Conservation (phyloP, 257 asterid genomes). For the Capsicum rhomboideum region DNA sequence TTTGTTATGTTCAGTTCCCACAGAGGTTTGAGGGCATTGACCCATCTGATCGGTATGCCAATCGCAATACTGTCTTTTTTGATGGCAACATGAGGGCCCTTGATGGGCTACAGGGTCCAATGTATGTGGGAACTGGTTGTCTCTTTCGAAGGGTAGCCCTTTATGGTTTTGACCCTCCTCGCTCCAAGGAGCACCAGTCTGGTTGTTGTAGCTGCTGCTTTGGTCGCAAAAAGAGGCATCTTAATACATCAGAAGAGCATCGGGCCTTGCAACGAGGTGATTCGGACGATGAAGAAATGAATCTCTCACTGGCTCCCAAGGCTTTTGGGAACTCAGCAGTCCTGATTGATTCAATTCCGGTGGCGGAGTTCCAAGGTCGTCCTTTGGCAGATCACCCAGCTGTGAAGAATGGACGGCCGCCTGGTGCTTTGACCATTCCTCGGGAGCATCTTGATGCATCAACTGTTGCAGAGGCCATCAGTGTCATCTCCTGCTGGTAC, state of each 20-base stretch:
- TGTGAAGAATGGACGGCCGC: conserved; percentile 57
- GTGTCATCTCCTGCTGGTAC: conserved; percentile 70
- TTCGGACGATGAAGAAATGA: conserved; percentile 56
- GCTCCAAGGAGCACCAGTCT: conserved; percentile 44
- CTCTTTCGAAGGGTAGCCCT: conserved; percentile 59
- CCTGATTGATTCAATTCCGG: conserved; percentile 60
- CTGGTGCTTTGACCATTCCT: conserved; percentile 61
- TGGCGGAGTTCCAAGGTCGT: conserved; percentile 67
- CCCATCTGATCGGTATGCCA: conserved; percentile 68
- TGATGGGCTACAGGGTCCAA: conserved; percentile 75
- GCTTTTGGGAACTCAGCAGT: conserved; percentile 58
- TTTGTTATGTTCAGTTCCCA: conserved; percentile 68
- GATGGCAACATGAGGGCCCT: conserved; percentile 76
- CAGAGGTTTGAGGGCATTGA: conserved; percentile 75
- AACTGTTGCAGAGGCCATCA: conserved; percentile 65
- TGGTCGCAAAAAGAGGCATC: conserved; percentile 22
- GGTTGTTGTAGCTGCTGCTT: conserved; percentile 44
- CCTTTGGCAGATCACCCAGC: conserved; percentile 73
- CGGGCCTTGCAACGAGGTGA: conserved; percentile 50
- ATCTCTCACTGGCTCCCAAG: conserved; percentile 42
- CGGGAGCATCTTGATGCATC: conserved; percentile 62
- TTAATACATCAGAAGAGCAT: conserved; percentile 38
- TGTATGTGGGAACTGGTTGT: conserved; percentile 71
- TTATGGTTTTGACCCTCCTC: conserved; percentile 71
- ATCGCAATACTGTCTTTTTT: conserved; percentile 60